phyloP scores from a whole-genome alignment of 208 protist species.

The Crithidia mellificae region DNA sequence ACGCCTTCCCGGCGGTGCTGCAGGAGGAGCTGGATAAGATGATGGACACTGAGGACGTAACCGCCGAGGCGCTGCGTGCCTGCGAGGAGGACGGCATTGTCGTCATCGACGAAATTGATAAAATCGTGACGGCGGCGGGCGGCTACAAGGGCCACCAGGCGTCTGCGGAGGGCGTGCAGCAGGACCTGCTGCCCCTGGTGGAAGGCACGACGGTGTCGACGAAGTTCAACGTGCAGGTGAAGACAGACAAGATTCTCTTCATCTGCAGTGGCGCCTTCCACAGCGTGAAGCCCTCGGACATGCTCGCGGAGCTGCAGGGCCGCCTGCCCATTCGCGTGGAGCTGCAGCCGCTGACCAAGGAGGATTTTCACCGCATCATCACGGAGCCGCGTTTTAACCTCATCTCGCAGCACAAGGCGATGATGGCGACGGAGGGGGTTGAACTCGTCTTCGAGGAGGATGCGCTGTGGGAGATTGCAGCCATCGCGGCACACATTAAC shows the following conservation, averaged over 20 bases:
- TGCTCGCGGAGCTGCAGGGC: constrained; percentile 96
- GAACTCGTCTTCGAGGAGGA: constrained; percentile 94
- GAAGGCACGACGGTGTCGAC: constrained; percentile 97
- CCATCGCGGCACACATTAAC: constrained; percentile 96
- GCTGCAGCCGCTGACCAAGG: constrained; percentile 95
- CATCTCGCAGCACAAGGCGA: constrained; percentile 93
- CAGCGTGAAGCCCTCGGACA: constrained; percentile 92
- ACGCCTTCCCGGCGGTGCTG: constrained; percentile 89
- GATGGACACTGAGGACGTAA: constrained; percentile 92
- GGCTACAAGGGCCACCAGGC: constrained; percentile 93
- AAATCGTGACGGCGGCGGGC: constrained; percentile 93
- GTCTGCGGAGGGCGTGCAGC: constrained; percentile 96
- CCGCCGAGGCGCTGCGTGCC: constrained; percentile 91
- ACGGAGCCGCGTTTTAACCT: constrained; percentile 98
- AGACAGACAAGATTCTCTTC: constrained; percentile 98
- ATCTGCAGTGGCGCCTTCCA: constrained; percentile 98
- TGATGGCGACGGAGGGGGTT: constrained; percentile 96
- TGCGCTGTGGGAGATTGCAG: constrained; percentile 94
- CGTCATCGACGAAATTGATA: constrained; percentile 99
- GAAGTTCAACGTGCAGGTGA: constrained; percentile 96
- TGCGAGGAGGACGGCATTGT: constrained; percentile 98
- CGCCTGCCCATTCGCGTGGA: constrained; percentile 98
- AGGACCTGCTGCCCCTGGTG: constrained; percentile 97
- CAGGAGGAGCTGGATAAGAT: constrained; percentile 95
- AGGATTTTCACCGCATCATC: constrained; percentile 97